A percentile compares a stretch with the other conserved stretches of the same genome.
Evolutionary conservation across 768 basidiomycete species (phyloP).

Genomic region (Suillus lakei): DNA sequence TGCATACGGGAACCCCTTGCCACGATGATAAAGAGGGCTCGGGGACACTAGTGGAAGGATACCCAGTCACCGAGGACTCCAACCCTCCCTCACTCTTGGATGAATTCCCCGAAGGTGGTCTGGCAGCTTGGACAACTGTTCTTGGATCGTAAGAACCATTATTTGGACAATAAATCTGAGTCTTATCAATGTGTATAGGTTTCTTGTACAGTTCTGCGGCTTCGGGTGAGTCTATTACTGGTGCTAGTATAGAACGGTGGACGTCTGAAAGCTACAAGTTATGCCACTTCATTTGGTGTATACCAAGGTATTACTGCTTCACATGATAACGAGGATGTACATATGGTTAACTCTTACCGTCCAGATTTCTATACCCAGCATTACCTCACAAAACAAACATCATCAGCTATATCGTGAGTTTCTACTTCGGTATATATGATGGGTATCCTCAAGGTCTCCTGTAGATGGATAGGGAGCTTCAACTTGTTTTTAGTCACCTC

Average conservation of each 20-base stretch:
- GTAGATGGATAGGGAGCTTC: conserved; percentile 51
- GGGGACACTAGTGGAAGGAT: background rate
- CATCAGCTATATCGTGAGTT: conserved; percentile 43
- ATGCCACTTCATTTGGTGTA: conserved; percentile 42
- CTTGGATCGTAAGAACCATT: conserved; percentile 27
- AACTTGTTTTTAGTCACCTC: conserved; percentile 46
- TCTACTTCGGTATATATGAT: background rate
- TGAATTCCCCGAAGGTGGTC: conserved; percentile 34
- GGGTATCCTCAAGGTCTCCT: conserved; percentile 3
- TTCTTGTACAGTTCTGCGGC: conserved; percentile 36
- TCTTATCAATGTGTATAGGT: conserved; percentile 20
- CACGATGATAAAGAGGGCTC: background rate
- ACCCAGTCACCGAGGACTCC: background rate
- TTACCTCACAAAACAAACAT: conserved; percentile 37
- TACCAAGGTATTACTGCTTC: conserved; percentile 39
- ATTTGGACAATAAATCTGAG: too few relatives aligned
- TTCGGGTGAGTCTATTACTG: conserved; percentile 29
- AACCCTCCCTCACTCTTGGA: background rate
- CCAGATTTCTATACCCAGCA: conserved; percentile 44
- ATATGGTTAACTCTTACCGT: background rate
- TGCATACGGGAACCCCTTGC: background rate
- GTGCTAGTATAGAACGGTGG: background rate
- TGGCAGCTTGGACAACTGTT: conserved; percentile 28
- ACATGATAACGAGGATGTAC: background rate
- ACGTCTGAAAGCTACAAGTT: conserved; percentile 24